phyloP scores from a whole-genome alignment of 1,284 basidiomycete genomes.

The Macrocybe sp. region DNA sequence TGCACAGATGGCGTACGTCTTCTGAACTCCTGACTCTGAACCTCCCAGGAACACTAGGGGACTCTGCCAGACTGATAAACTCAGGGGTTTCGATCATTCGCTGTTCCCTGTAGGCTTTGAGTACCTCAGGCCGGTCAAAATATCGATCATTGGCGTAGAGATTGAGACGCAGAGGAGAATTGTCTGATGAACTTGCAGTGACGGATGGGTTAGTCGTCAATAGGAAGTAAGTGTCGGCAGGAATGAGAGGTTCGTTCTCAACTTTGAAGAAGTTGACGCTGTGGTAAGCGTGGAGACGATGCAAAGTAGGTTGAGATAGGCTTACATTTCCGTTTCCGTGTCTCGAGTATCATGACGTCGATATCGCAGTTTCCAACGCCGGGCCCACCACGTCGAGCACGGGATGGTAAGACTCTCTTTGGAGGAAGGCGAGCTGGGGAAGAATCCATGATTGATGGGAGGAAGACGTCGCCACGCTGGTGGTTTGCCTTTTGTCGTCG shows the following conservation, averaged over 20 bases:
- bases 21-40: conserved; percentile 33
- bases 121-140: conserved; percentile 73
- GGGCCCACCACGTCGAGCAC: conserved; percentile 73
- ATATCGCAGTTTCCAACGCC: conserved; percentile 71
- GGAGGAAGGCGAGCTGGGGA: conserved; percentile 35
- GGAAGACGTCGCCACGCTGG: background rate
- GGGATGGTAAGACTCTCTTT: conserved; percentile 76
- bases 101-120: conserved; percentile 63
- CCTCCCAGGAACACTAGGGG: conserved; percentile 56
- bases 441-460: conserved; percentile 22
- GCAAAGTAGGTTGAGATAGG: conserved; percentile 16
- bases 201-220: conserved; percentile 63
- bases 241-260: conserved; percentile 68
- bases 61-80: conserved; percentile 52
- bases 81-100: conserved; percentile 69
- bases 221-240: conserved; percentile 56
- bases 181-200: conserved; percentile 33
- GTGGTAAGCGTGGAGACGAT: background rate
- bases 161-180: conserved; percentile 43
- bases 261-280: conserved; percentile 33
- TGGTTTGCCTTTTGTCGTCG: too few species aligned
- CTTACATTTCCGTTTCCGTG: conserved; percentile 74
- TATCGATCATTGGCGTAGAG: conserved; percentile 61
- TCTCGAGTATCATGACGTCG: conserved; percentile 82
- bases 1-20: background rate